These are phyloP conservation scores for Wickerhamiella bombiphila DNA, from an alignment of 805 yeast species.

Conservation along the genomic window DNA sequence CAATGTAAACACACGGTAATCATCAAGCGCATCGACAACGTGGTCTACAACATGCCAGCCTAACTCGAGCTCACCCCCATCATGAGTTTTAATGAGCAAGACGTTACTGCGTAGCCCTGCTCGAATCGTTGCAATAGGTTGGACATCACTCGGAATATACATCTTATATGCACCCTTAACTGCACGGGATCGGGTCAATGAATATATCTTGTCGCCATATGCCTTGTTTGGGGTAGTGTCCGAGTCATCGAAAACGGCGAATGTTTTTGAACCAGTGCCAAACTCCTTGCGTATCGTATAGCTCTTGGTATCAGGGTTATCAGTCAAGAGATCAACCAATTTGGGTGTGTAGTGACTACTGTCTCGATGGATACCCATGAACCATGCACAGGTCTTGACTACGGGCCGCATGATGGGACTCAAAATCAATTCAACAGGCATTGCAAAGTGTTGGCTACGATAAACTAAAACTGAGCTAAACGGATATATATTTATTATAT, in stretches of 20 bases:
- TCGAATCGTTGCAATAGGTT: slow-evolving; percentile 43
- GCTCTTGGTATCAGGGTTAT: slow-evolving; percentile 18
- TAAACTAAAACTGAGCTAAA: too few relatives aligned
- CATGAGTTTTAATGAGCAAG: slow-evolving; percentile 34
- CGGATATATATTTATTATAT: too few relatives aligned
- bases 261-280: slow-evolving; percentile 46
- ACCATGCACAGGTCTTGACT: slow-evolving; percentile 37
- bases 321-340: slow-evolving; percentile 31
- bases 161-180: slow-evolving; percentile 52
- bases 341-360: slow-evolving; percentile 43
- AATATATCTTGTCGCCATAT: slow-evolving; percentile 30
- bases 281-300: slow-evolving; percentile 41
- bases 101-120: slow-evolving; percentile 51
- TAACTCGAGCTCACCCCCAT: slow-evolving; percentile 36
- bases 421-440: slow-evolving; percentile 47
- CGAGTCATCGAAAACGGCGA: slow-evolving; percentile 34
- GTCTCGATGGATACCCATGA: slow-evolving; percentile 42
- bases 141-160: slow-evolving; percentile 39
- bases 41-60: slow-evolving; percentile 53
- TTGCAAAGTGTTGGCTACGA: slow-evolving; percentile 17
- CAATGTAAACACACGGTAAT: slow-evolving; percentile 44
- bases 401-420: slow-evolving; percentile 48
- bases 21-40: slow-evolving; percentile 45
- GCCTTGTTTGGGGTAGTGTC: slow-evolving; percentile 25
- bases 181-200: slow-evolving; percentile 48